Base-by-base conservation (phyloP, 352 stramenopile genomes). In the Phytophthora multivora region DNA sequence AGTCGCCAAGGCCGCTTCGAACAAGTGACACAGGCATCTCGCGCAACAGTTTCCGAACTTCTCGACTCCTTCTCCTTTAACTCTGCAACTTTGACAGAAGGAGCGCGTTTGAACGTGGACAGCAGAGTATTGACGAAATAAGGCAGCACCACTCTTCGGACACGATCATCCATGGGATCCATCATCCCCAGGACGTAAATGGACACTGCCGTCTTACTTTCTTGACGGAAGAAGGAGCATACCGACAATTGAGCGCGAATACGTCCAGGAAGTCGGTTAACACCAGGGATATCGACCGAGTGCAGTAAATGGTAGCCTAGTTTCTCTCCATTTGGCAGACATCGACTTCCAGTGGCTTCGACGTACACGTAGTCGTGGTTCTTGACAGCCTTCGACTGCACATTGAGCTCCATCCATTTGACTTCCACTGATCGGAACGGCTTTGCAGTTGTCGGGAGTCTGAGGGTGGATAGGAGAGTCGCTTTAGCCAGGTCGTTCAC, bases 291-390 rank as follows among this genome's bases (percentile, higher is more conserved):
- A 13, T 71, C 56, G 12, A 87, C 60, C 23, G 75, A 86, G 63
- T 88, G 77, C 33, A 81, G 55, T 2, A 89, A 26, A 23, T 88
- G 80, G 47, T 73, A 87, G 6, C 73, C 71, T 2, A 86, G 23
- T 11, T 64, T 59, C n/a, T 79, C 69, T 4, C 69, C 74, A 8
- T 41, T 59, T 12, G 46, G 13, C 8, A 76, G 62, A 25, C 42
- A n/a, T 3, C 53, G 67, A 26, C 69, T 55, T 4, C 74, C 77
- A 0, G 61, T 77, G 45, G 67, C 55, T 61, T 84, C 69, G 16
- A 83, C 35, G 45, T 80, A 83, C 18, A 87, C 42, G 31, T 62
- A 80, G 53, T 86, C 77, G 25, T 71, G 73, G 19, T 64, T 69
- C 25, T 58, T 63, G 25, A 72, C 45, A 5, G 69, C 33, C 25